A percentile compares a stretch with the other conserved stretches of the same genome.
Conservation (phyloP, 345 rosid genomes). For the Gossypium herbaceum region DNA sequence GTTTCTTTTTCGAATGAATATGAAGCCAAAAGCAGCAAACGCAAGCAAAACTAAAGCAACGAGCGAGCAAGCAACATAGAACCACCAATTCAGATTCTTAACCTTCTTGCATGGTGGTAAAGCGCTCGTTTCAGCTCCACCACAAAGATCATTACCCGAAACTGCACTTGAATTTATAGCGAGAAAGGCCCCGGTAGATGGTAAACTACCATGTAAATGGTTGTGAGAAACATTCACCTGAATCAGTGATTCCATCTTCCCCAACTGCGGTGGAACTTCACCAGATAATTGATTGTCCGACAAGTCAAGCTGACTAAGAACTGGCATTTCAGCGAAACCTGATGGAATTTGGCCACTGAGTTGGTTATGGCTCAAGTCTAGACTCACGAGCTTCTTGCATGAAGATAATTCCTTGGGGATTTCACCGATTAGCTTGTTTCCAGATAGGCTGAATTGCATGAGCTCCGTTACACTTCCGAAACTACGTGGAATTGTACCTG, state of each 20-base stretch:
- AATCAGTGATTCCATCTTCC: constrained; percentile 46
- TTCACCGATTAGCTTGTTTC: constrained; percentile 53
- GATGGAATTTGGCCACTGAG: constrained; percentile 59
- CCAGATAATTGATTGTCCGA: constrained; percentile 69
- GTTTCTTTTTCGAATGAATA: constrained; percentile 33
- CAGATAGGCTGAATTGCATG: constrained; percentile 53
- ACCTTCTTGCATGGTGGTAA: constrained; percentile 52
- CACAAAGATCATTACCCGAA: constrained; percentile 66
- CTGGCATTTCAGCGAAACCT: constrained; percentile 44
- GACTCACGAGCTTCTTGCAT: constrained; percentile 63
- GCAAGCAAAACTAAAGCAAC: constrained; percentile 33
- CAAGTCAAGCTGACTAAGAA: constrained; percentile 73
- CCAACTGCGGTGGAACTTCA: constrained; percentile 48
- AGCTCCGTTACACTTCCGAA: constrained; percentile 45
- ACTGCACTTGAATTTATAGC: constrained; percentile 70
- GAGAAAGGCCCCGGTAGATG: constrained; percentile 67
- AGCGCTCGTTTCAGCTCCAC: constrained; percentile 34
- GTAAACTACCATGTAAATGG: constrained; percentile 60
- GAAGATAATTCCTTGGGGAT: constrained; percentile 67
- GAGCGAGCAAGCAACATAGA: constrained; percentile 33
- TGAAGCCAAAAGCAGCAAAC: constrained; percentile 27
- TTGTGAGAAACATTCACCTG: constrained; percentile 68
- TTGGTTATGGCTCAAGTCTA: constrained; percentile 75
- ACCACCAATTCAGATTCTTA: constrained; percentile 48
- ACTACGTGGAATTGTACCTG: constrained; percentile 47